Percentiles rank a stretch among this genome's conserved stretches.
These are phyloP conservation scores for Pinus tabuliformis DNA, from an alignment of 75 land plant species.

Conservation along the genomic window DNA sequence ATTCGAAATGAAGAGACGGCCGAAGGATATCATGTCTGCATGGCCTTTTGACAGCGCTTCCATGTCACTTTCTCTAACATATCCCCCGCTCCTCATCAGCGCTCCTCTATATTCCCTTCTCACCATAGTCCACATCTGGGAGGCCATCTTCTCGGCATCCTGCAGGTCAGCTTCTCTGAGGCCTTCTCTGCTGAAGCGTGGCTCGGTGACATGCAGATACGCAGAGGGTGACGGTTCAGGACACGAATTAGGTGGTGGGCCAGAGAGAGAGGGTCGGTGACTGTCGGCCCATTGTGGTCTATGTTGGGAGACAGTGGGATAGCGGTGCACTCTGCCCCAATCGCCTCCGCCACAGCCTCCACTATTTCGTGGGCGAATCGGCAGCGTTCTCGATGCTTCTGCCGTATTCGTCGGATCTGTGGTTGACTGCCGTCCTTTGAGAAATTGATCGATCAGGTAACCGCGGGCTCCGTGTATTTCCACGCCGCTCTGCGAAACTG, in stretches of 20 bases:
- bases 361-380: conserved; percentile 45
- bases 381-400: conserved; percentile 65
- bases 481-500: too few species aligned
- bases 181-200: conserved; percentile 57
- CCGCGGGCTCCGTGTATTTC: too few species aligned
- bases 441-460: conserved; percentile 51
- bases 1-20: conserved; percentile 69
- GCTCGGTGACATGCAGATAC: conserved; percentile 16
- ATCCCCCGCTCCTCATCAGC: conserved; percentile 61
- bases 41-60: conserved; percentile 51
- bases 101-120: conserved; percentile 49
- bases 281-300: conserved; percentile 61
- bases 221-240: conserved; percentile 49
- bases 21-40: conserved; percentile 78
- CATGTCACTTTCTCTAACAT: conserved; percentile 50
- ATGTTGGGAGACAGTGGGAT: too few species aligned
- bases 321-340: conserved; percentile 25
- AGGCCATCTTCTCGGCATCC: conserved; percentile 24
- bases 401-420: conserved; percentile 33
- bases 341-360: conserved; percentile 35
- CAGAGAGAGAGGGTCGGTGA: conserved; percentile 52
- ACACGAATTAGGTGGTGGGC: conserved; percentile 40
- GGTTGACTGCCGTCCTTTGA: too few species aligned
- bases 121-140: conserved; percentile 30
- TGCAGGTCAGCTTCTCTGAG: conserved; percentile 36